Percentiles rank a stretch among this genome's conserved stretches.
Evolutionary conservation across 2,329 filamentous ascomycete species (phyloP).

Genomic region (Seiridium cupressi): DNA sequence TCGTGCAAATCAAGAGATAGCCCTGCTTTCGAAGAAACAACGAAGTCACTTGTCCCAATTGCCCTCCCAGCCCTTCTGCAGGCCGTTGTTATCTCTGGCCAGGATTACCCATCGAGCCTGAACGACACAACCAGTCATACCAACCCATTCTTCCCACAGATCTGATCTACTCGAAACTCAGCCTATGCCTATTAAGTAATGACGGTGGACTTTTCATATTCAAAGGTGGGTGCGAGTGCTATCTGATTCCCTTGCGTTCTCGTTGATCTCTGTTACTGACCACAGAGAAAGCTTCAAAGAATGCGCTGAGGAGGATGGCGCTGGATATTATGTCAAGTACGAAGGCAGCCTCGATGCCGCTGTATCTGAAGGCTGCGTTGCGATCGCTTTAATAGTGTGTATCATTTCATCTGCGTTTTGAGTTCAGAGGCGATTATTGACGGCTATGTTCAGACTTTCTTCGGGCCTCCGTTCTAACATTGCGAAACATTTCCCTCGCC

Average conservation of each 20-base stretch:
- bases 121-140: background rate
- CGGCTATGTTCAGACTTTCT: too few relatives aligned
- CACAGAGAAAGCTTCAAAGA: background rate
- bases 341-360: background rate
- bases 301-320: background rate
- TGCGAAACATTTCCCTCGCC: too few relatives aligned
- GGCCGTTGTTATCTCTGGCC: background rate
- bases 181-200: background rate
- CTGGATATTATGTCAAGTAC: background rate
- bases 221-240: background rate
- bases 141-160: background rate
- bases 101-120: background rate
- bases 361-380: background rate
- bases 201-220: background rate
- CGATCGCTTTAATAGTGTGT: background rate
- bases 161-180: background rate
- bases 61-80: background rate
- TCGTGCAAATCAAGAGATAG: too few relatives aligned
- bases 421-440: too few relatives aligned
- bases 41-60: background rate
- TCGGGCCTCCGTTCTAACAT: too few relatives aligned
- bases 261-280: background rate
- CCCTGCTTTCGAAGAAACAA: background rate
- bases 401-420: too few relatives aligned
- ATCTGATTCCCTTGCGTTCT: background rate